Percentiles rank a stretch among this genome's conserved stretches.
phyloP scores from a whole-genome alignment of 2,329 filamentous ascomycete genomes.

The Trichoderma hamatum region DNA sequence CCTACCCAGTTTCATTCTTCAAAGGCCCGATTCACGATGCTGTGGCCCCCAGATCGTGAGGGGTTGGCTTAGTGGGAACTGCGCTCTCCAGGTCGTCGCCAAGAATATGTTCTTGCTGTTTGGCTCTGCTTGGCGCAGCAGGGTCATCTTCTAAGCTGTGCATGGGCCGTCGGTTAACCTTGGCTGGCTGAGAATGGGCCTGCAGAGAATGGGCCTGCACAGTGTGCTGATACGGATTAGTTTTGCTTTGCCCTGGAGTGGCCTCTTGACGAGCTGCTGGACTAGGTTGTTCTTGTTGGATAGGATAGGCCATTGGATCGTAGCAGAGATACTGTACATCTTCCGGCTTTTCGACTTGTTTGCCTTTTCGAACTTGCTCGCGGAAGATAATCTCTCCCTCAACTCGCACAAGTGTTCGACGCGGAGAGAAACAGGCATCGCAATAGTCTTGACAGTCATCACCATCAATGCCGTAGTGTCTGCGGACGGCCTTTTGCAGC shows the following conservation, averaged over 20 bases:
- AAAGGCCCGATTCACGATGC: not conserved
- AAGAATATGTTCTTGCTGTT: conserved; percentile 20
- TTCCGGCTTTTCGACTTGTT: not conserved
- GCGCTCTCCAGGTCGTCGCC: conserved; percentile 20
- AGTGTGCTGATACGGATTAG: not conserved
- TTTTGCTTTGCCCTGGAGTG: not conserved
- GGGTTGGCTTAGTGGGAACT: not conserved
- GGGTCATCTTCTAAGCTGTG: conserved; percentile 28
- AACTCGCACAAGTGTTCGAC: conserved; percentile 34
- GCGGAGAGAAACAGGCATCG: conserved; percentile 38
- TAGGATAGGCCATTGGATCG: not conserved
- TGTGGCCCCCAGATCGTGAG: conserved; percentile 25
- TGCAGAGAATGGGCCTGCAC: not conserved
- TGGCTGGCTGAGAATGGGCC: not conserved
- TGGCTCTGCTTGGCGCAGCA: conserved; percentile 1
- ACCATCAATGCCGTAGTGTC: conserved; percentile 41
- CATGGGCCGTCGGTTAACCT: not conserved
- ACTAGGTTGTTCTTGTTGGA: not conserved
- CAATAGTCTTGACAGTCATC: conserved; percentile 31
- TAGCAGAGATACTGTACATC: not conserved
- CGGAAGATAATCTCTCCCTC: conserved; percentile 42
- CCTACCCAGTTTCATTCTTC: conserved; percentile 18
- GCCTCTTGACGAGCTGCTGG: not conserved
- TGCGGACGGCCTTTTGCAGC: conserved; percentile 39
- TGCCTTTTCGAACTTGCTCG: conserved; percentile 30